Evolutionary conservation across 192 early-diverging fungal species (phyloP).

Genomic region (Allomyces javanicus): DNA sequence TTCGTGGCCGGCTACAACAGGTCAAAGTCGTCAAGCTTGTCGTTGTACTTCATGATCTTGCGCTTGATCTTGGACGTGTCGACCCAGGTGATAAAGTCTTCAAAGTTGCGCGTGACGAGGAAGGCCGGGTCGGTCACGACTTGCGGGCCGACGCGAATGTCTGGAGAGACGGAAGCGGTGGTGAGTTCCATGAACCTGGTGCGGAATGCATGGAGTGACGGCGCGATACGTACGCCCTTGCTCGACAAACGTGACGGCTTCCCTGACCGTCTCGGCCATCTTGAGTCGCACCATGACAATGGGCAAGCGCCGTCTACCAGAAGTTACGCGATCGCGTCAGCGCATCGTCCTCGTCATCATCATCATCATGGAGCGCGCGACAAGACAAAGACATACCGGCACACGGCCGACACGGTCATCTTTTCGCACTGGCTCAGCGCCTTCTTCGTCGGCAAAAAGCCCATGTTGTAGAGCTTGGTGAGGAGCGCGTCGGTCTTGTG

Average conservation of each 20-base stretch:
- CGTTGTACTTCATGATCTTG: constrained; percentile 88
- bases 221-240: constrained; percentile 39
- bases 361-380: too few relatives aligned
- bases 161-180: background rate
- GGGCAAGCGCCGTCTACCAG: constrained; percentile 48
- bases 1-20: constrained; percentile 29
- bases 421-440: constrained; percentile 58
- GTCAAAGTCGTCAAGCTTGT: constrained; percentile 81
- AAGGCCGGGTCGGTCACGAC: constrained; percentile 78
- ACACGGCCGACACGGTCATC: constrained; percentile 70
- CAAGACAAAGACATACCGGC: constrained; percentile 20
- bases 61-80: constrained; percentile 93
- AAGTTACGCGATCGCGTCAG: background rate
- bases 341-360: too few relatives aligned
- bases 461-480: constrained; percentile 71
- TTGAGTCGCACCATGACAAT: constrained; percentile 85
- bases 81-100: constrained; percentile 95
- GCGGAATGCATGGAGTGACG: too few relatives aligned
- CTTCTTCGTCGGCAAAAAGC: constrained; percentile 55
- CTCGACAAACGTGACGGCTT: constrained; percentile 76
- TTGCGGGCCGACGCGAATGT: constrained; percentile 81
- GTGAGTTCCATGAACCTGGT: too few relatives aligned
- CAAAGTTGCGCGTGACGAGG: constrained; percentile 67
- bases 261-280: constrained; percentile 84
- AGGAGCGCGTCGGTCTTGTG: constrained; percentile 57